Conservation (phyloP, 2,329 filamentous ascomycete species). For the Colletotrichum shisoi region DNA sequence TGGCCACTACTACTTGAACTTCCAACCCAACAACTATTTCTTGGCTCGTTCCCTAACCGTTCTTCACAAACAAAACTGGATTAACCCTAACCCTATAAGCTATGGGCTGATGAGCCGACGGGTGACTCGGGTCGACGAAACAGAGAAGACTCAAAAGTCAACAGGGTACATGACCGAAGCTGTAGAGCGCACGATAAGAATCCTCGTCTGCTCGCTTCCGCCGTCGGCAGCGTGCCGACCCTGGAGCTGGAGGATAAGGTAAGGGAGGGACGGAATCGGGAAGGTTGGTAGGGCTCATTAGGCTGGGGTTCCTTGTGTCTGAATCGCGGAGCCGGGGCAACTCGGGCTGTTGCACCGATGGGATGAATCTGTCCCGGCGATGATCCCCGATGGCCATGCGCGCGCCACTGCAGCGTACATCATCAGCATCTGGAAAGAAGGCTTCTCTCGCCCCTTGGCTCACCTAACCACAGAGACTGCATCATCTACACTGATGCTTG, state of each 20-base stretch:
- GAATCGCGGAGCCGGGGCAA: slow-evolving; percentile 12
- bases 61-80: no score
- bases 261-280: neutral
- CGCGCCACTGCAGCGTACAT: neutral
- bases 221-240: slow-evolving; percentile 30
- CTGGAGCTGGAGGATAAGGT: neutral
- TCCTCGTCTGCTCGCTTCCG: neutral
- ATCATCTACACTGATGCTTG: neutral
- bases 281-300: neutral
- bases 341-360: slow-evolving; percentile 6
- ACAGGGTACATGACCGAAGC: neutral
- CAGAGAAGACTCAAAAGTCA: neutral
- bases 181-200: neutral
- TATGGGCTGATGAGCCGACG: no score
- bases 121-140: neutral
- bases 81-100: no score
- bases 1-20: no score
- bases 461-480: neutral
- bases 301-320: slow-evolving; percentile 21
- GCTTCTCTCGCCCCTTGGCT: slow-evolving; percentile 3
- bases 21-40: no score
- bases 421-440: neutral
- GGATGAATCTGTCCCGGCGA: slow-evolving; percentile 19
- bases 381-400: slow-evolving; percentile 21
- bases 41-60: no score